Evolutionary conservation across 345 rosid species (phyloP), one percentile per base, ranked within the genome.

Genomic region (Salix suchowensis): DNA sequence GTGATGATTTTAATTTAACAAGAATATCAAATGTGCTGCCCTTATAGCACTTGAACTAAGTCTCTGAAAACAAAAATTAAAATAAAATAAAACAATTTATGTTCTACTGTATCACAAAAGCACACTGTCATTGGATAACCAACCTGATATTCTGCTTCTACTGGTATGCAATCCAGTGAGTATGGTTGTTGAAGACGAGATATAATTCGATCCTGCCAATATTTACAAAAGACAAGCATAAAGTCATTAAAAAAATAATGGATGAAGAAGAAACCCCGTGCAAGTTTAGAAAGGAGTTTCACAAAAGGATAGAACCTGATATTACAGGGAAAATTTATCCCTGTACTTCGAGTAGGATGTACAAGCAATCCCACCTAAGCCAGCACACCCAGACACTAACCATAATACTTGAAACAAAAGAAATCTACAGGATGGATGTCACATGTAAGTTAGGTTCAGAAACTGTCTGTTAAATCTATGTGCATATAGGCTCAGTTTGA

Each of bases 141-240:
- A 76, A 92, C 99, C 94, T 96, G 98, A 88, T 87, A 96, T 81
- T 96, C 98, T 70, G 99, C 99, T 90, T 94, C 99, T 65, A 96
- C 99, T 5, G 99, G 99, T 85, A 96, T 96, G 82, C 99, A 96
- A 77, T 96, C 98, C 42, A 96, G 85, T 1, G 99, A 96, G 85
- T 96, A 96, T 18, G 98, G 97, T 80, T 96, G 99, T 82, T 92
- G 99, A 70, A 96, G 96, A 75, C 99, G 97, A 81, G 98, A 94
- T 81, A 96, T 94, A 79, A 96, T 96, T 48, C 97, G 97, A 76
- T 96, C 98, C 98, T 96, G 87, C 75, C 55, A 83, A 77, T 26
- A 78, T 69, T 70, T 19, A 70, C 28, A 32, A 73, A 65, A 70
- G 19, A n/a, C 37, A 67, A 6, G 32, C 19, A 62, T 39, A 36